Conservation (phyloP, 257 asterid species). For the Solanum chiquidenum region DNA sequence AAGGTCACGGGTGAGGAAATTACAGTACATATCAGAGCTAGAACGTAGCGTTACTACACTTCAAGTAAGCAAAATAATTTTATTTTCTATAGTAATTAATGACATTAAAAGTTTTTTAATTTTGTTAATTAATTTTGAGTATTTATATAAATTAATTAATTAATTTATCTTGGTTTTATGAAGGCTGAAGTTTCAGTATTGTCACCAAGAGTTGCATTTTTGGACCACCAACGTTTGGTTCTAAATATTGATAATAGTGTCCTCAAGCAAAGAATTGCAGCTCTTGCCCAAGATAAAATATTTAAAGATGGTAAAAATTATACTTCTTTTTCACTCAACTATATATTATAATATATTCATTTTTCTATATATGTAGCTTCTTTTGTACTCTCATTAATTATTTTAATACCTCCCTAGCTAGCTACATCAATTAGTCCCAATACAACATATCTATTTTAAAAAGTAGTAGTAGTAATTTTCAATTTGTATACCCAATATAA, state of each 20-base stretch:
- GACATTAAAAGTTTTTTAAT: neutral
- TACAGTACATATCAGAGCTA: constrained; percentile 85
- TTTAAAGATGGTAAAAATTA: constrained; percentile 68
- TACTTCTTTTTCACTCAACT: neutral
- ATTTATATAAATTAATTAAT: neutral
- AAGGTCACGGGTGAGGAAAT: constrained; percentile 83
- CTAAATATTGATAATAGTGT: constrained; percentile 80
- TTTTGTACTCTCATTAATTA: neutral
- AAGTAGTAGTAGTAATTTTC: too few relatives aligned
- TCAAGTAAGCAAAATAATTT: constrained; percentile 36
- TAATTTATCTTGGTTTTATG: neutral
- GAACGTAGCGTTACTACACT: constrained; percentile 83
- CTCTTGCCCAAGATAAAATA: constrained; percentile 86
- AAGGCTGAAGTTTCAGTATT: constrained; percentile 90
- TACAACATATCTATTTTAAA: too few relatives aligned
- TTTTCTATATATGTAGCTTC: neutral
- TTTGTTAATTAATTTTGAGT: neutral
- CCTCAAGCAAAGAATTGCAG: constrained; percentile 92
- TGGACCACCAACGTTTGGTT: constrained; percentile 90
- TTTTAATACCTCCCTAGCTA: neutral
- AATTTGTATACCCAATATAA: too few relatives aligned
- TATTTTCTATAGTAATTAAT: neutral
- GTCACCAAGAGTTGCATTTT: constrained; percentile 86
- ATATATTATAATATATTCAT: neutral
- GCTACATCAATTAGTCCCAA: neutral